Conservation (phyloP, 2,329 filamentous ascomycete genomes). For the Trichoderma aggressivum region DNA sequence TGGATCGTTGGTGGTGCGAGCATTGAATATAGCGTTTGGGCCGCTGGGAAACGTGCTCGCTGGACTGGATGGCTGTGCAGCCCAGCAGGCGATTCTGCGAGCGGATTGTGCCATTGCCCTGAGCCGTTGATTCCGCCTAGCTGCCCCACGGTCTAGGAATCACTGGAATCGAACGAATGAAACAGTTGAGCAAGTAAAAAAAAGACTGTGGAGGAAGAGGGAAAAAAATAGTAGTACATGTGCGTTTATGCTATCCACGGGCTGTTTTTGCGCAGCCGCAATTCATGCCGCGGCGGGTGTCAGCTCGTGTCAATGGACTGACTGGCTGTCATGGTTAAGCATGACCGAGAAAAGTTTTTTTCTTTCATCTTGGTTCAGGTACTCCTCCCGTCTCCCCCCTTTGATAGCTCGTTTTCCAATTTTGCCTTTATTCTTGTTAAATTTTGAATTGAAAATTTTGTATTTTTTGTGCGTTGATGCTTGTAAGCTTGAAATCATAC, state of each 20-base stretch:
- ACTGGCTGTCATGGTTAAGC: not conserved
- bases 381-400: not conserved
- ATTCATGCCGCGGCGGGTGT: not conserved
- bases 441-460: not conserved
- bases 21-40: constrained; percentile 1
- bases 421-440: not conserved
- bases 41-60: constrained; percentile 17
- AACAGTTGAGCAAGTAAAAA: not conserved
- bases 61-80: constrained; percentile 14
- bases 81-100: not conserved
- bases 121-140: constrained; percentile 2
- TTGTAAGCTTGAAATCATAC: not conserved
- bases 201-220: not conserved
- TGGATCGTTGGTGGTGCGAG: not conserved
- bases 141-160: not conserved
- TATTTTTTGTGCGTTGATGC: not conserved
- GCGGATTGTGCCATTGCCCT: constrained; percentile 8
- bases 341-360: constrained; percentile 1
- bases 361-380: not conserved
- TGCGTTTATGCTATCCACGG: not conserved
- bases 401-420: not conserved
- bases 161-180: not conserved
- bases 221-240: not conserved
- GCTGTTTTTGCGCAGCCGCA: not conserved
- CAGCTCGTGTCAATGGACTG: not conserved